Conservation (phyloP, 345 rosid species). For the Streptanthus diversifolius region DNA sequence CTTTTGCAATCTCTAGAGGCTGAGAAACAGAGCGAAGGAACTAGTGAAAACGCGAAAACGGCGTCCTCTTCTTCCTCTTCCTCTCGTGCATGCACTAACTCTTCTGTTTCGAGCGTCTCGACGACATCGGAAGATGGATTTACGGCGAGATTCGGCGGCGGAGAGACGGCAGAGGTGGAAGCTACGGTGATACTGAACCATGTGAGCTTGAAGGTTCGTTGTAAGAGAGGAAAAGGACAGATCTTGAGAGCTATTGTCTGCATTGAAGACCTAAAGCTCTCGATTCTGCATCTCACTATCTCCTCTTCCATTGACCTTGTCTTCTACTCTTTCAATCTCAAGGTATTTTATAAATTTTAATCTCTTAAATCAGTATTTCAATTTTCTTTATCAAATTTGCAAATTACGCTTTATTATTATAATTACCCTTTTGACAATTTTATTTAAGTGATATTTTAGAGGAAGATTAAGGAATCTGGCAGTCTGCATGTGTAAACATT, state of each 20-base stretch:
- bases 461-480: not conserved
- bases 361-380: not conserved
- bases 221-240: conserved; percentile 51
- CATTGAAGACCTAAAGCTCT: conserved; percentile 52
- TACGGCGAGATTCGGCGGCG: conserved; percentile 39
- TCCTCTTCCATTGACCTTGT: conserved; percentile 44
- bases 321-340: conserved; percentile 74
- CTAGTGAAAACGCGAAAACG: conserved; percentile 24
- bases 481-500: no score
- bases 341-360: conserved; percentile 38
- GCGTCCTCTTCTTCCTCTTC: conserved; percentile 20
- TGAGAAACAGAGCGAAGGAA: conserved; percentile 36
- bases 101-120: conserved; percentile 25
- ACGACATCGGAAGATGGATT: conserved; percentile 46
- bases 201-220: conserved; percentile 59
- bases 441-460: not conserved
- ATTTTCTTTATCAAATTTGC: not conserved
- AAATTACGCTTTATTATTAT: not conserved
- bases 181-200: conserved; percentile 54
- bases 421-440: not conserved
- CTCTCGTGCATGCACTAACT: conserved; percentile 34
- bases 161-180: conserved; percentile 53
- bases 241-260: conserved; percentile 58
- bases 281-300: conserved; percentile 62
- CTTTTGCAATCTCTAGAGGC: conserved; percentile 56